Evolutionary conservation across 768 basidiomycete species (phyloP).

Genomic region (Termitomyces sp.): DNA sequence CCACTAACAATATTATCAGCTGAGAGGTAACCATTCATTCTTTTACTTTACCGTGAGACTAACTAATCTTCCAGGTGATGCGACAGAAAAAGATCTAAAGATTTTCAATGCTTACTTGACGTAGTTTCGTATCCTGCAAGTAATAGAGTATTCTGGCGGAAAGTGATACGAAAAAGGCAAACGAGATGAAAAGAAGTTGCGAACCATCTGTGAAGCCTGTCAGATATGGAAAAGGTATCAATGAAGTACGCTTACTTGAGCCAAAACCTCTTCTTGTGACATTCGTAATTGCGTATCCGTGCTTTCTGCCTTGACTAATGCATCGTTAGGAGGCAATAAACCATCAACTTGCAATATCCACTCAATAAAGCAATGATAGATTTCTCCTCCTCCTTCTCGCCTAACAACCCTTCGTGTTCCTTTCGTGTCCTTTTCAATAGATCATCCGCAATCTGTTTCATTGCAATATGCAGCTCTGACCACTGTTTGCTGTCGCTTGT

Average conservation of each 20-base stretch:
- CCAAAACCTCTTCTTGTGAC: slow-evolving; percentile 35
- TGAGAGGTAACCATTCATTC: neutral
- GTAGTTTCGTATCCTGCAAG: slow-evolving; percentile 50
- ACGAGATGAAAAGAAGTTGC: neutral
- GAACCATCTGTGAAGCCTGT: slow-evolving; percentile 9
- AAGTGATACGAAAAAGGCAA: neutral
- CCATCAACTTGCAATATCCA: neutral
- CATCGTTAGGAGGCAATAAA: neutral
- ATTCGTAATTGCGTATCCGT: slow-evolving; percentile 21
- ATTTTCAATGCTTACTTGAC: slow-evolving; percentile 26
- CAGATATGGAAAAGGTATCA: neutral
- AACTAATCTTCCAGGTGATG: slow-evolving; percentile 15
- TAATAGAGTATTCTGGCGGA: slow-evolving; percentile 27
- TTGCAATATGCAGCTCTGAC: slow-evolving; percentile 23
- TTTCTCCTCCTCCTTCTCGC: slow-evolving; percentile 24
- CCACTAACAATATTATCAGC: slow-evolving; percentile 30
- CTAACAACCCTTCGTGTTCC: slow-evolving; percentile 22
- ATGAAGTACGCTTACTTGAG: slow-evolving; percentile 21
- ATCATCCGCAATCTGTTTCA: slow-evolving; percentile 32
- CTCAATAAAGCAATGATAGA: slow-evolving; percentile 20
- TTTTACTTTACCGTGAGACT: slow-evolving; percentile 25
- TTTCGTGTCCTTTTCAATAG: slow-evolving; percentile 29
- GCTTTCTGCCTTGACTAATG: slow-evolving; percentile 30
- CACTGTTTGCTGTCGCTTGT: slow-evolving; percentile 26
- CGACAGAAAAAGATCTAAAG: neutral